Conservation (phyloP, 106 monocot species). For the Dioscorea dumetorum region DNA sequence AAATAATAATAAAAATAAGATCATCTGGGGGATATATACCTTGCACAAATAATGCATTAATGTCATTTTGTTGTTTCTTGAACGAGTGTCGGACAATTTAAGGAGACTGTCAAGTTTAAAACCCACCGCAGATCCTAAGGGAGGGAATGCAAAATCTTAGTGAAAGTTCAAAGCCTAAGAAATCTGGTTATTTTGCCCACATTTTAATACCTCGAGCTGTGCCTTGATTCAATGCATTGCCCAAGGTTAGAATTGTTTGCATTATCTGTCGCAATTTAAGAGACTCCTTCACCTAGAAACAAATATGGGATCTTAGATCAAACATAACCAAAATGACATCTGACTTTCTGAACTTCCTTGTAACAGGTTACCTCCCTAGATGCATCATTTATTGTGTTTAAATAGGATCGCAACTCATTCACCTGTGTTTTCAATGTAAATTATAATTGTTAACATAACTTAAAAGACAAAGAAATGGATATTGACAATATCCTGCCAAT, state of each 20-base stretch:
- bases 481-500: no score
- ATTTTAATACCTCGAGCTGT: constrained; percentile 65
- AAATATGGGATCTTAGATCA: constrained; percentile 4
- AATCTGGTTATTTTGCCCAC: neutral
- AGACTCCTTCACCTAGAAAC: constrained; percentile 72
- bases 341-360: neutral
- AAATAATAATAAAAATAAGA: neutral
- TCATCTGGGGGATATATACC: constrained; percentile 25
- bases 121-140: constrained; percentile 91
- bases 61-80: constrained; percentile 91
- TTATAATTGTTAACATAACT: neutral
- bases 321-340: neutral
- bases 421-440: constrained; percentile 40
- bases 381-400: constrained; percentile 79
- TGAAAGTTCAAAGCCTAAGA: neutral
- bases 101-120: constrained; percentile 89
- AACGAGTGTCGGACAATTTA: constrained; percentile 91
- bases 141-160: constrained; percentile 1
- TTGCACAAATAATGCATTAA: constrained; percentile 99
- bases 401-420: constrained; percentile 63
- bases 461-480: no score
- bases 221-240: constrained; percentile 96
- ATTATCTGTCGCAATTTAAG: constrained; percentile 83
- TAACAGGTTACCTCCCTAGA: constrained; percentile 69
- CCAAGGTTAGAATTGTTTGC: constrained; percentile 98